Evolutionary conservation across 371 early-diverging fungal genomes (phyloP).

Genomic region (Rhizopus sp.): DNA sequence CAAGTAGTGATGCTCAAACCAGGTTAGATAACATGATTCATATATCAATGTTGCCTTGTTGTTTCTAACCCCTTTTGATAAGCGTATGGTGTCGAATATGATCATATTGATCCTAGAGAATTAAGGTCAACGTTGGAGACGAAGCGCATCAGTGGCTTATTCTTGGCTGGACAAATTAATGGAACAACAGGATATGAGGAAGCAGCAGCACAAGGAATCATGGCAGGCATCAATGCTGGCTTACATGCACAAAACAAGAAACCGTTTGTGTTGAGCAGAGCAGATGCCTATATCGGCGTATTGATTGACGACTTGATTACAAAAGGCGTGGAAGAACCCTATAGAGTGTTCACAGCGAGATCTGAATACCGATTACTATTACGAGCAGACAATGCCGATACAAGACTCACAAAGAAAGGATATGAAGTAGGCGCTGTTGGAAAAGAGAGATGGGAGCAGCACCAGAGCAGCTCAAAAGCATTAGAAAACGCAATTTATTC

Average conservation of each 20-base stretch:
- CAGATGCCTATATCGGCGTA: constrained; percentile 87
- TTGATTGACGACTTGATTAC: constrained; percentile 84
- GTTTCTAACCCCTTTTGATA: constrained; percentile 1
- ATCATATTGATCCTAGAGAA: constrained; percentile 85
- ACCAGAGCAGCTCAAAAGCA: constrained; percentile 31
- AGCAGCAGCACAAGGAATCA: constrained; percentile 84
- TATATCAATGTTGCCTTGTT: neutral
- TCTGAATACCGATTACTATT: constrained; percentile 81
- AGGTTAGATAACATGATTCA: constrained; percentile 29
- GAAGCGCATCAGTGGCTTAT: constrained; percentile 75
- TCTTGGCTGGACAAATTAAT: constrained; percentile 87
- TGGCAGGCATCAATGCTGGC: constrained; percentile 87
- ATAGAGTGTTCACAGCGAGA: constrained; percentile 84
- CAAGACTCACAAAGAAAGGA: constrained; percentile 70
- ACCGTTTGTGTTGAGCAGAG: constrained; percentile 72
- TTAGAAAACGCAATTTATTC: constrained; percentile 42
- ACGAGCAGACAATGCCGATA: constrained; percentile 84
- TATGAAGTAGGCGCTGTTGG: constrained; percentile 57
- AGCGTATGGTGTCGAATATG: constrained; percentile 85
- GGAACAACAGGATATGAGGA: constrained; percentile 91
- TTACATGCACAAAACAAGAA: constrained; percentile 50
- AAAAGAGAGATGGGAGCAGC: constrained; percentile 50
- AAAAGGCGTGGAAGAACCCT: constrained; percentile 86
- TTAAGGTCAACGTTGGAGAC: constrained; percentile 78
- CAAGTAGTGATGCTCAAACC: constrained; percentile 76